Percentiles rank a stretch among this genome's conserved stretches.
Evolutionary conservation across 805 yeast genomes (phyloP).

Genomic region (Candida vaughaniae): DNA sequence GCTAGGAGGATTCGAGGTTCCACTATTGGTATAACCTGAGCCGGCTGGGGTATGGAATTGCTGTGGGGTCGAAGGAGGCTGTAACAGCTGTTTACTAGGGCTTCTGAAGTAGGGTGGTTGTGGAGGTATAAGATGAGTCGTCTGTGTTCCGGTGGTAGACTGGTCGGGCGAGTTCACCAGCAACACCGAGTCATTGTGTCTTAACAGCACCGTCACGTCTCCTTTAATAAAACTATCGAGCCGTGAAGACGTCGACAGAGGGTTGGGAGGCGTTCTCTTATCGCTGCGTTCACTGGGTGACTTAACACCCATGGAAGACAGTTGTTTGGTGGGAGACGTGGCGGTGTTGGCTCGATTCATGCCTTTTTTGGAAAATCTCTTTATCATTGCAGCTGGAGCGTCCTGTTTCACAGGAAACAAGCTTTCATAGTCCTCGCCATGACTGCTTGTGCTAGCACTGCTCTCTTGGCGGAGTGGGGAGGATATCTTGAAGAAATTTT

Average conservation of each 20-base stretch:
- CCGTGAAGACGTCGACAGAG: background rate
- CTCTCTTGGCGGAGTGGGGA: conserved; percentile 2
- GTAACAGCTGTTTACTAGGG: conserved; percentile 1
- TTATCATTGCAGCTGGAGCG: conserved; percentile 17
- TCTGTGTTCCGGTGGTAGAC: background rate
- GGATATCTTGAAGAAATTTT: conserved; percentile 12
- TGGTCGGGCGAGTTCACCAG: conserved; percentile 16
- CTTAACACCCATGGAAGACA: no score
- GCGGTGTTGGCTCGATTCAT: background rate
- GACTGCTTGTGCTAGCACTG: background rate
- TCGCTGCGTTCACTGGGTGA: no score
- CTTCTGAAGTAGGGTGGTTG: conserved; percentile 12
- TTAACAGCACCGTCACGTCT: conserved; percentile 32
- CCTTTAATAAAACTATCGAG: conserved; percentile 5
- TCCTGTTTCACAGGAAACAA: conserved; percentile 10
- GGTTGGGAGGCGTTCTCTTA: no score
- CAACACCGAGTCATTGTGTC: conserved; percentile 39
- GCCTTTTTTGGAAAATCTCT: conserved; percentile 2
- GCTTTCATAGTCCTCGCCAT: background rate
- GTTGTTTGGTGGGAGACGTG: background rate
- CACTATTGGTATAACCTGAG: background rate
- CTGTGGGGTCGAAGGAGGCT: background rate
- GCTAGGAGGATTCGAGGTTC: background rate
- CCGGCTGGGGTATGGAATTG: background rate
- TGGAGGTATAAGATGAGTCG: conserved; percentile 8